Evolutionary conservation across 1,284 basidiomycete genomes (phyloP).

Genomic region (Fomitopsis schrenkii): DNA sequence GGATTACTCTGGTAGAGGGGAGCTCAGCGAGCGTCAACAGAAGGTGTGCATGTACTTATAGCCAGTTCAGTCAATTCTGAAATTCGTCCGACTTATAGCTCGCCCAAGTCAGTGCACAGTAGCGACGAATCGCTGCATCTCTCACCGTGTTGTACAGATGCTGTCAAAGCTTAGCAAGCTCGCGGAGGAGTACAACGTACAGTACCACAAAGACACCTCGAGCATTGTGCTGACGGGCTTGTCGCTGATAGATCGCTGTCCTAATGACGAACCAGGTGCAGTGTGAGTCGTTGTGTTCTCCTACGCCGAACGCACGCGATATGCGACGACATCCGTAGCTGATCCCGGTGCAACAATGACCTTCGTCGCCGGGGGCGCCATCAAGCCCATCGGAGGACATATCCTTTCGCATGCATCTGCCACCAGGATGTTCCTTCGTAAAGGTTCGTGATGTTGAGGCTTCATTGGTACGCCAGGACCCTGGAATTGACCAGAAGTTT

Average conservation of each 20-base stretch:
- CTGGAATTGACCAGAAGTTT: neutral
- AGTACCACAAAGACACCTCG: constrained; percentile 15
- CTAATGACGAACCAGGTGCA: constrained; percentile 92
- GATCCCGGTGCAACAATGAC: constrained; percentile 94
- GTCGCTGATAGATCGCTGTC: constrained; percentile 61
- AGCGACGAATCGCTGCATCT: neutral
- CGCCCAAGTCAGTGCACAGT: constrained; percentile 45
- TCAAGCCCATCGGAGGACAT: constrained; percentile 86
- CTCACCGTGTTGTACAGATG: constrained; percentile 51
- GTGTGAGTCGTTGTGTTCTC: constrained; percentile 42
- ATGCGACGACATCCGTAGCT: constrained; percentile 37
- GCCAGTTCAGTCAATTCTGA: neutral
- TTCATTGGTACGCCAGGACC: neutral
- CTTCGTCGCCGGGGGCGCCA: constrained; percentile 84
- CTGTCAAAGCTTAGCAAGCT: constrained; percentile 86
- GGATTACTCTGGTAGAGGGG: constrained; percentile 89
- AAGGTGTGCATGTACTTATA: constrained; percentile 45
- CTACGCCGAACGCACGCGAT: neutral
- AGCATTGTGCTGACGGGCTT: neutral
- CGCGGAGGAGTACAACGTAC: constrained; percentile 85
- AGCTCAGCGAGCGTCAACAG: constrained; percentile 89
- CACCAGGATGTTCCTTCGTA: constrained; percentile 81
- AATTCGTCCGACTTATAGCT: constrained; percentile 36
- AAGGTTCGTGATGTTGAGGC: constrained; percentile 47
- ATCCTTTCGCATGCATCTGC: constrained; percentile 85